Conservation (phyloP, 192 early-diverging fungal genomes). For the Geranomyces michiganensis region DNA sequence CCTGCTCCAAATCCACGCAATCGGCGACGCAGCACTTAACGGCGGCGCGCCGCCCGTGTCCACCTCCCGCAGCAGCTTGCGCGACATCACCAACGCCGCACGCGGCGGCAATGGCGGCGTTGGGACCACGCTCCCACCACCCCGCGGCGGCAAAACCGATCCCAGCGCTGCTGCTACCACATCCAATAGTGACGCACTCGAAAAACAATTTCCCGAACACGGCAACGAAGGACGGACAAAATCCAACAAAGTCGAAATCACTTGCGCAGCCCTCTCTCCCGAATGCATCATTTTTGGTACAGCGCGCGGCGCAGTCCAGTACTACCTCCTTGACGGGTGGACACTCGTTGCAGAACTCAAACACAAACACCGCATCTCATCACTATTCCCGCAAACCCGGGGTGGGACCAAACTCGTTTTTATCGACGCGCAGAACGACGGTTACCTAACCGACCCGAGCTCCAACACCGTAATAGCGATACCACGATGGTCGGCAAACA, state of each 20-base stretch:
- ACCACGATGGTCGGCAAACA: conserved; percentile 50
- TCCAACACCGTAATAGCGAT: conserved; percentile 41
- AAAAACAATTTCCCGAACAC: conserved; percentile 29
- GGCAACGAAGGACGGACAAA: conserved; percentile 15
- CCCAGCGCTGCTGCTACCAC: not conserved
- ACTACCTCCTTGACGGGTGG: conserved; percentile 50
- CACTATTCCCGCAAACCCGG: conserved; percentile 42
- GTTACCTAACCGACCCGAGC: conserved; percentile 43
- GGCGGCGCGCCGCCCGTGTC: not conserved
- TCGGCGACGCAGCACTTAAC: conserved; percentile 28
- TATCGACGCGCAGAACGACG: conserved; percentile 44
- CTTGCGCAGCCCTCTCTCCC: conserved; percentile 37
- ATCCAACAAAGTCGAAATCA: not conserved
- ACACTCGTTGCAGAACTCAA: conserved; percentile 45
- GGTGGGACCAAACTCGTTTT: conserved; percentile 48
- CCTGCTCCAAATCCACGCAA: conserved; percentile 46
- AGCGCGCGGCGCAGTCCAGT: conserved; percentile 28
- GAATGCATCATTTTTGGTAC: conserved; percentile 46
- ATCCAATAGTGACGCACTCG: conserved; percentile 2
- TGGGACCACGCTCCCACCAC: not conserved
- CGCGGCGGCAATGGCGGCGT: not conserved
- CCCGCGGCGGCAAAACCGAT: not conserved
- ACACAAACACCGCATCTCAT: conserved; percentile 44
- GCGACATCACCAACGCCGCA: conserved; percentile 5
- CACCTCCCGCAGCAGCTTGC: not conserved